These are phyloP conservation scores for Dalechampia spathulata DNA, from an alignment of 441 rosid species.

Conservation along the genomic window DNA sequence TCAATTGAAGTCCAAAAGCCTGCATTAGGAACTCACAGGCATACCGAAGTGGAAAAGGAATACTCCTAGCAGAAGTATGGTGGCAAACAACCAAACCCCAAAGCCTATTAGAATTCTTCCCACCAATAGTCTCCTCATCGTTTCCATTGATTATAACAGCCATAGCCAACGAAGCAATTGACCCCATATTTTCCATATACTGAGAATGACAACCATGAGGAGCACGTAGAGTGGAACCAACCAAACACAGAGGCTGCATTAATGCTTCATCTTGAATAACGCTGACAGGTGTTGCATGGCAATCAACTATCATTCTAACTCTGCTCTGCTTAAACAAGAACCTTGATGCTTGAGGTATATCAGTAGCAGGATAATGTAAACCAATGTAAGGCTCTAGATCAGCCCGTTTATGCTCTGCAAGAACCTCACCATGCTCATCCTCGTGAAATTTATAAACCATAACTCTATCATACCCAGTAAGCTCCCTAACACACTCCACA, in stretches of 20 bases:
- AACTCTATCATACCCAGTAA: slow-evolving; percentile 84
- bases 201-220: slow-evolving; percentile 98
- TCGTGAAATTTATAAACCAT: slow-evolving; percentile 97
- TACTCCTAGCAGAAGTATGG: slow-evolving; percentile 83
- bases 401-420: slow-evolving; percentile 66
- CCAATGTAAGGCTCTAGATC: slow-evolving; percentile 91
- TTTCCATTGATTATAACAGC: slow-evolving; percentile 83
- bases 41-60: slow-evolving; percentile 84
- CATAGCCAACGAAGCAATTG: slow-evolving; percentile 81
- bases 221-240: slow-evolving; percentile 93
- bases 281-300: slow-evolving; percentile 51
- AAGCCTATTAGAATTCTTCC: slow-evolving; percentile 64
- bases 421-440: slow-evolving; percentile 95
- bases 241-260: slow-evolving; percentile 85
- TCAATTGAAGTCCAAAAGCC: slow-evolving; percentile 90
- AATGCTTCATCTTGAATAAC: slow-evolving; percentile 69
- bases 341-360: slow-evolving; percentile 93
- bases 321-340: slow-evolving; percentile 91
- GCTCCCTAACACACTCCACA: slow-evolving; percentile 71
- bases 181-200: slow-evolving; percentile 94
- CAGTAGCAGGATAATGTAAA: slow-evolving; percentile 91
- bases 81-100: slow-evolving; percentile 99
- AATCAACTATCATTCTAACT: slow-evolving; percentile 92
- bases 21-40: slow-evolving; percentile 98
- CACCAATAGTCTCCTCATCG: slow-evolving; percentile 61